These are phyloP conservation scores for Aspergillus thermomutatus DNA, from an alignment of 2,329 filamentous ascomycete genomes.

Conservation along the genomic window DNA sequence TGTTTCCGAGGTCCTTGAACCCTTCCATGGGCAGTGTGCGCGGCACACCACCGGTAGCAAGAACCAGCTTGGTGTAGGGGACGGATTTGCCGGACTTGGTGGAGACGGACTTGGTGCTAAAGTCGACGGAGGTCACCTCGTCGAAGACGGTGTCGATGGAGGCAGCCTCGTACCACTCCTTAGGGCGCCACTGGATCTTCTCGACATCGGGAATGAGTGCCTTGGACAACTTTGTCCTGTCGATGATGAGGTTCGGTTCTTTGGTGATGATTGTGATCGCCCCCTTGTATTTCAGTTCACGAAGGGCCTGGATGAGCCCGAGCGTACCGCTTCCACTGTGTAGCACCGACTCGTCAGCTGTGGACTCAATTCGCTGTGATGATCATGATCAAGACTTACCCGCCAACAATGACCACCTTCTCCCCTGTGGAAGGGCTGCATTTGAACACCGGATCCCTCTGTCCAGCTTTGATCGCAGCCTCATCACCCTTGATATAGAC, in stretches of 20 bases:
- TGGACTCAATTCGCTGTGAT: background rate
- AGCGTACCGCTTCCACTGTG: constrained; percentile 74
- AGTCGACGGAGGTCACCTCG: constrained; percentile 72
- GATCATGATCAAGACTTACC: constrained; percentile 42
- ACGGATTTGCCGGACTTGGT: constrained; percentile 70
- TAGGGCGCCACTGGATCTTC: constrained; percentile 74
- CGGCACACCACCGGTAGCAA: constrained; percentile 82
- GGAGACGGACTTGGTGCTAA: constrained; percentile 67
- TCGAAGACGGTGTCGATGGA: constrained; percentile 56
- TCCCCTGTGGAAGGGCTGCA: constrained; percentile 57
- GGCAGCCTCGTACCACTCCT: constrained; percentile 69
- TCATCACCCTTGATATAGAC: constrained; percentile 84
- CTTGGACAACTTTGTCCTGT: constrained; percentile 94
- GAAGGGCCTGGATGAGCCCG: constrained; percentile 76
- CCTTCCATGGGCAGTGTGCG: constrained; percentile 74
- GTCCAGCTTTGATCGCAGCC: constrained; percentile 70
- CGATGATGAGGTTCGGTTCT: constrained; percentile 84
- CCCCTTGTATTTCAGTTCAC: constrained; percentile 76
- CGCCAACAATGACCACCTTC: constrained; percentile 78
- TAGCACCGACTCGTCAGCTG: background rate
- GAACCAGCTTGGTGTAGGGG: constrained; percentile 80
- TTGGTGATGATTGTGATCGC: constrained; percentile 77
- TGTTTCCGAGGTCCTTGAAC: constrained; percentile 80
- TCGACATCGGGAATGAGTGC: constrained; percentile 76
- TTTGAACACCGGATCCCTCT: constrained; percentile 70